Base-by-base conservation (phyloP, 2,329 filamentous ascomycete genomes). In the Paraconiothyrium sp. region DNA sequence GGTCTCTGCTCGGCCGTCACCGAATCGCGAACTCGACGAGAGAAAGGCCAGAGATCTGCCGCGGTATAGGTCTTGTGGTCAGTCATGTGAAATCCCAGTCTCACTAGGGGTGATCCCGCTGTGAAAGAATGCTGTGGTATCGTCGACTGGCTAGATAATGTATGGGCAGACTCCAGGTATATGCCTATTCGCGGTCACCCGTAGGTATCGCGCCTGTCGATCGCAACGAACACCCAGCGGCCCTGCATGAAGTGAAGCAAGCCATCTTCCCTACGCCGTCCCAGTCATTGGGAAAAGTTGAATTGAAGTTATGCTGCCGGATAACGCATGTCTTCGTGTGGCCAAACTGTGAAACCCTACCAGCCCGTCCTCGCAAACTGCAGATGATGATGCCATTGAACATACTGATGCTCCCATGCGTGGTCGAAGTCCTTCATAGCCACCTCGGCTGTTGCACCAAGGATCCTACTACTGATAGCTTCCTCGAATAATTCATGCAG, bases 401-500 rank as follows among this genome's bases (percentile, higher is more conserved):
- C 46, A 58, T 68, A 64, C 56, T 59, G 54, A 7, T 44, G 62
- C 22, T 68, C 54, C 72, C 73, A 77, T 2, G 69, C 70, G 13
- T 61, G 60, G 16, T 65, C 63, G 49, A 72, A 76, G 1, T 60
- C 66, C 20, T 48, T 44, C 71, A 77, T 72, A 8, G 76, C 75
- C 20, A 72, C 70, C 5, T 68, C 61, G 47, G 72, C 70, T 13
- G 57, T 71, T 32, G 61, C 64, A 0, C 76, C 76, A 3, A 69
- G 63, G 32, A 79, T 66, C 22, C 63, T 66, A 7, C 58, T 54
- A 37, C 63, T 54, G 46, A 79, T 71, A 1, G 72, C 74, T 8
- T 70, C 58, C 0, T 66, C 72, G 27, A 72, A 78, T 1, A 76
- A 61, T 0, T 46, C 13, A 49, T 78, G 74, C 32, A 79, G 59